Conservation (phyloP, 768 basidiomycete species). For the Phylloporus sp. region DNA sequence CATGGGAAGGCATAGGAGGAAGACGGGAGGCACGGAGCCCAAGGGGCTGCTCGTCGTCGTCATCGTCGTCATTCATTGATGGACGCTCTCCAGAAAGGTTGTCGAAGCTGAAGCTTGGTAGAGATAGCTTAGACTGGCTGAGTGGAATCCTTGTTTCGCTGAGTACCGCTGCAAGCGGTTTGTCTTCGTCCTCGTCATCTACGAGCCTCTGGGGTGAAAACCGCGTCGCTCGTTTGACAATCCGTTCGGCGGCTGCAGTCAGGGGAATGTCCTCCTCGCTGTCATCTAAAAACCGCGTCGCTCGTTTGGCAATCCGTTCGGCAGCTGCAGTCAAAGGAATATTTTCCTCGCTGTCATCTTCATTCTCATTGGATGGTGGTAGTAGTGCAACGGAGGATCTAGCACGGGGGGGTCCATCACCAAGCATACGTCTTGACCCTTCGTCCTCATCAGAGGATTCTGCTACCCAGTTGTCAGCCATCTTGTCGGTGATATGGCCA, state of each 20-base stretch:
- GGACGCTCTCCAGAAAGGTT: slow-evolving; percentile 18
- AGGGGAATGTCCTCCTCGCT: slow-evolving; percentile 84
- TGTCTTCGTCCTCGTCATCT: slow-evolving; percentile 52
- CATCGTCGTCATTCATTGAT: slow-evolving; percentile 45
- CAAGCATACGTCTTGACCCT: slow-evolving; percentile 53
- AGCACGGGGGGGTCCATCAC: slow-evolving; percentile 50
- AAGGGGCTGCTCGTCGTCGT: slow-evolving; percentile 64
- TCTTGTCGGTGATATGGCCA: slow-evolving; percentile 19
- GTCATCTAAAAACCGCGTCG: slow-evolving; percentile 37
- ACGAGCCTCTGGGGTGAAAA: slow-evolving; percentile 14
- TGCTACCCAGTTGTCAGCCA: slow-evolving; percentile 40
- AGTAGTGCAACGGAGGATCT: slow-evolving; percentile 7
- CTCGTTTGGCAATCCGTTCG: slow-evolving; percentile 50
- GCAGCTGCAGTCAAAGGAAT: slow-evolving; percentile 67
- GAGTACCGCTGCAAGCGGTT: slow-evolving; percentile 62
- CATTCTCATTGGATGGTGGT: neutral
- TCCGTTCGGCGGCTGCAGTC: slow-evolving; percentile 56
- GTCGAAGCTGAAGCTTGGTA: slow-evolving; percentile 44
- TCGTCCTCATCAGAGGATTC: slow-evolving; percentile 63
- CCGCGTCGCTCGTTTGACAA: slow-evolving; percentile 42
- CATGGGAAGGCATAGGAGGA: slow-evolving; percentile 23
- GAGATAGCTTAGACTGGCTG: slow-evolving; percentile 40
- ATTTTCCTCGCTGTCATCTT: slow-evolving; percentile 72
- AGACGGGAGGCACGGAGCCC: slow-evolving; percentile 60
- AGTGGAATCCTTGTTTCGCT: slow-evolving; percentile 42